Conservation (phyloP, 2,329 filamentous ascomycete genomes). For the Hypoxylon sp. region DNA sequence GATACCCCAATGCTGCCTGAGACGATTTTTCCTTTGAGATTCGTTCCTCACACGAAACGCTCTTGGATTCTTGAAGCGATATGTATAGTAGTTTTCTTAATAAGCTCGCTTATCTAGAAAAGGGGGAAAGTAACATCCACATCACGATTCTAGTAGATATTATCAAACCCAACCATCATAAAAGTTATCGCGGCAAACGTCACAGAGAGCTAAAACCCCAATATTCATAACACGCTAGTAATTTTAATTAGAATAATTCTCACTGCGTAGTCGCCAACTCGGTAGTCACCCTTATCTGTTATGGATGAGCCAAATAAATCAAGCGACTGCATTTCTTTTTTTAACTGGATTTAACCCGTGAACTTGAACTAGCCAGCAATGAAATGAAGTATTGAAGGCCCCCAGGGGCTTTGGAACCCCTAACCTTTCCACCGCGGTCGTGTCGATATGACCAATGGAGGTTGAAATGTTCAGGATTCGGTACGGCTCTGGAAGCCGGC, state of each 20-base stretch:
- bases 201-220: background rate
- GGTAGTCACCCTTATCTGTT: background rate
- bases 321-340: background rate
- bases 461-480: too few species aligned
- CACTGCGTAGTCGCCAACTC: background rate
- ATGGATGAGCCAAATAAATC: background rate
- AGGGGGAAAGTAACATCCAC: background rate
- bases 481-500: too few species aligned
- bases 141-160: background rate
- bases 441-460: background rate
- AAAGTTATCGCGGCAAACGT: background rate
- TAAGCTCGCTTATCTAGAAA: background rate
- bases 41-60: background rate
- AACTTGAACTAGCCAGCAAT: background rate
- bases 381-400: background rate
- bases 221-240: background rate
- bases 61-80: background rate
- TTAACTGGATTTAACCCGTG: background rate
- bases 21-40: background rate
- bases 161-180: background rate
- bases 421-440: background rate
- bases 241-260: background rate
- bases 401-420: background rate
- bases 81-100: background rate
- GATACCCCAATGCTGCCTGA: background rate